Conservation (phyloP, 805 yeast species). For the Metschnikowia sp. region DNA sequence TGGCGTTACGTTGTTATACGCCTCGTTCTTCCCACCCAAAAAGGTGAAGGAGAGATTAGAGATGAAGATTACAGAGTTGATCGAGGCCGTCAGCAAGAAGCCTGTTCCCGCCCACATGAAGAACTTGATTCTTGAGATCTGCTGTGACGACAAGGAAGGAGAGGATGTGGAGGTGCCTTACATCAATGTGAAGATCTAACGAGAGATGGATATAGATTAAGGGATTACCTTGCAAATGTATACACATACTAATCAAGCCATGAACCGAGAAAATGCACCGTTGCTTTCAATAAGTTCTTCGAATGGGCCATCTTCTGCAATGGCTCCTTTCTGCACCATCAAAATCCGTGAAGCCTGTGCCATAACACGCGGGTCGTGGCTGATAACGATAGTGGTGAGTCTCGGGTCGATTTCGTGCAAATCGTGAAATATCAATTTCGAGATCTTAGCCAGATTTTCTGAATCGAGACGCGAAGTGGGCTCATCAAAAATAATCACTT, state of each 20-base stretch:
- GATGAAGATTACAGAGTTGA: slow-evolving; percentile 67
- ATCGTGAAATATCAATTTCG: slow-evolving; percentile 41
- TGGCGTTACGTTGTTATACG: slow-evolving; percentile 85
- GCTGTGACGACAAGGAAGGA: slow-evolving; percentile 87
- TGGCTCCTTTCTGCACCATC: slow-evolving; percentile 45
- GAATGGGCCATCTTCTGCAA: slow-evolving; percentile 45
- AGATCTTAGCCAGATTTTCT: slow-evolving; percentile 50
- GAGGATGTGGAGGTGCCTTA: slow-evolving; percentile 97
- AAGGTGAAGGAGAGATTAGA: slow-evolving; percentile 75
- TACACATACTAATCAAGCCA: background rate
- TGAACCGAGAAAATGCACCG: slow-evolving; percentile 24
- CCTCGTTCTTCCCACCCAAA: slow-evolving; percentile 90
- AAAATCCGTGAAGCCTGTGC: slow-evolving; percentile 50
- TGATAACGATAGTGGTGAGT: slow-evolving; percentile 55
- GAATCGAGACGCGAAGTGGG: slow-evolving; percentile 86
- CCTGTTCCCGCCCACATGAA: slow-evolving; percentile 70
- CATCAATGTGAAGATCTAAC: slow-evolving; percentile 51
- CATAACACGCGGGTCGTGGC: slow-evolving; percentile 74
- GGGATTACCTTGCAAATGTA: too few relatives aligned
- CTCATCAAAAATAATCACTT: slow-evolving; percentile 75
- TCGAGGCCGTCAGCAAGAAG: slow-evolving; percentile 82
- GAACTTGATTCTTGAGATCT: slow-evolving; percentile 81
- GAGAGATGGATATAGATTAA: background rate
- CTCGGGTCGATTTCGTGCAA: slow-evolving; percentile 17
- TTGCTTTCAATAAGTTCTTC: slow-evolving; percentile 19